Evolutionary conservation across 805 yeast genomes (phyloP), one percentile per base, ranked within the genome.

Genomic region (Pichia manshurica): DNA sequence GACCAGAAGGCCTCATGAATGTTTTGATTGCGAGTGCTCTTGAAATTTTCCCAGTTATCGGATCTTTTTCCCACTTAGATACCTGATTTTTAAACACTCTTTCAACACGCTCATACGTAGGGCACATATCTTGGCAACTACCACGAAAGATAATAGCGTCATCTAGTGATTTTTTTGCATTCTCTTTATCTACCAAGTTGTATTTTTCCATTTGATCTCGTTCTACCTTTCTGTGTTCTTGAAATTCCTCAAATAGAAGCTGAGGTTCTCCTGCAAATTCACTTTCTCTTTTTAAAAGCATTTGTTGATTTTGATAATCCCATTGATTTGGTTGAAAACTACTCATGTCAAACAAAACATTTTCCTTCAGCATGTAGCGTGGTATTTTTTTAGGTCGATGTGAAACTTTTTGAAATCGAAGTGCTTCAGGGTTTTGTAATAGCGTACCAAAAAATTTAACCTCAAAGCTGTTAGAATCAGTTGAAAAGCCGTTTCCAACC

Each of bases 1-100:
- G 96, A 6, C 98, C 99, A 0, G 98, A 97, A 0, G 99, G 97
- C 56, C 99, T 73, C 20, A 95, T 85, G 61, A 93, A 93, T 1
- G 96, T 95, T 65, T 93, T 93, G 6, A 93, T 77, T 0, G 97
- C 96, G 39, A 72, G 69, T 0, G 59, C 59, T 25, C 77, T 63
- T 0, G 87, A 73, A 5, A 88, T 83, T 52, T 69, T 74, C 4
- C 79, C 79, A 3, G 79, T 72, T 0, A 68, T 68, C 2, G 81
- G 77, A 51, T 84, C 88, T 53, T 73, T 82, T 66, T 93, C 99
- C 56, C 82, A 73, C 9, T 75, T 71, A 48, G 86, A 83, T 33
- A 89, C 93, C 56, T 90, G 90, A 57, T 89, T 88, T 62, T 93
- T 96, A 48, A 82, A 79, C 3, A 84, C 77, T 67, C 99, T 76